A percentile compares a stretch with the other conserved stretches of the same genome.
phyloP scores from a whole-genome alignment of 805 yeast species.

The Naumovozyma baii region DNA sequence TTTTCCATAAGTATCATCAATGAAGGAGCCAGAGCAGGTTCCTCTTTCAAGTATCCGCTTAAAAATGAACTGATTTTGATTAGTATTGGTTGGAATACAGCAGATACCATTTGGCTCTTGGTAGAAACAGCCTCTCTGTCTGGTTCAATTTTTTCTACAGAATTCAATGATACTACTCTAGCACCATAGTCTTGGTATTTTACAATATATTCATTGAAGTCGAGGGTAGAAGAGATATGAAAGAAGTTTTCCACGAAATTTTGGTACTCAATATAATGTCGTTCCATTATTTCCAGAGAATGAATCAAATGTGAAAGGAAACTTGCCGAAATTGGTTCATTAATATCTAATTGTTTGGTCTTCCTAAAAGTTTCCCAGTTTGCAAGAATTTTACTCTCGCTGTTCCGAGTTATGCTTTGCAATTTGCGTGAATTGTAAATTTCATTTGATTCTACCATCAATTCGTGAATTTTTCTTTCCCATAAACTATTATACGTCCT shows the following conservation, averaged over 20 bases:
- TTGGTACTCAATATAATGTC: constrained; percentile 36
- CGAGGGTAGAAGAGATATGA: constrained; percentile 34
- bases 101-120: constrained; percentile 36
- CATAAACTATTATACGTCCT: constrained; percentile 29
- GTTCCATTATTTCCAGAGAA: constrained; percentile 14
- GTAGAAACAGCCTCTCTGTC: constrained; percentile 41
- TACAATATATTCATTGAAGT: constrained; percentile 38
- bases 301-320: constrained; percentile 8
- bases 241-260: constrained; percentile 39
- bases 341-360: constrained; percentile 7
- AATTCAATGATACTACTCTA: constrained; percentile 23
- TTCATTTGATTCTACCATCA: background rate
- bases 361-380: constrained; percentile 14
- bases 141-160: constrained; percentile 33
- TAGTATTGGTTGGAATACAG: constrained; percentile 34
- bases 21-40: constrained; percentile 36
- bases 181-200: constrained; percentile 17
- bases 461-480: constrained; percentile 3
- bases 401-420: constrained; percentile 8
- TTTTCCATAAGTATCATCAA: constrained; percentile 36
- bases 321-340: constrained; percentile 4
- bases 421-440: background rate
- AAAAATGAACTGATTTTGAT: constrained; percentile 23
- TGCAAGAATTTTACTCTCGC: constrained; percentile 6
- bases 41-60: constrained; percentile 30